Percentiles rank a stretch among this genome's conserved stretches.
Evolutionary conservation across 1,284 basidiomycete species (phyloP).

Genomic region (Flammula alnicola): DNA sequence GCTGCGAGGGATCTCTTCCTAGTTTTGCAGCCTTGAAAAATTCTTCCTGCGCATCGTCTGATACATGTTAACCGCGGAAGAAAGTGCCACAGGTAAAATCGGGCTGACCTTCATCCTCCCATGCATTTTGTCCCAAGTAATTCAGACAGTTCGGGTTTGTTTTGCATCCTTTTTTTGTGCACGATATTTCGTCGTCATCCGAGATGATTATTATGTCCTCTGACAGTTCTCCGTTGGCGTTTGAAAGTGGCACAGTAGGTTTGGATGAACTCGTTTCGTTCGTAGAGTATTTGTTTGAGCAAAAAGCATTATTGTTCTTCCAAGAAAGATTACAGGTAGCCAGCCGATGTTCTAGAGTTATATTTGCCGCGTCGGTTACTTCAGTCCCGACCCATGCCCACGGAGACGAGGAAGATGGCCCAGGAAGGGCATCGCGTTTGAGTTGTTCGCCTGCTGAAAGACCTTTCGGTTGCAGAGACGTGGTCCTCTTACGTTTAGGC

Average conservation of each 20-base stretch:
- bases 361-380: slow-evolving; percentile 55
- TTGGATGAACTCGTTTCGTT: too few species aligned
- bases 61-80: slow-evolving; percentile 11
- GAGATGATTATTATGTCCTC: slow-evolving; percentile 72
- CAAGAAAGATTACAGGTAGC: slow-evolving; percentile 69
- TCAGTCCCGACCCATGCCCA: slow-evolving; percentile 84
- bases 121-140: slow-evolving; percentile 79
- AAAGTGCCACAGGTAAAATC: not conserved
- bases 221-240: slow-evolving; percentile 40
- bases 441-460: slow-evolving; percentile 63
- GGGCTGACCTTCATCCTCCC: slow-evolving; percentile 66
- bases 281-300: slow-evolving; percentile 55
- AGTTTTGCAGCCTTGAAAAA: slow-evolving; percentile 60
- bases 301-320: slow-evolving; percentile 53
- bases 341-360: slow-evolving; percentile 66
- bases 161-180: slow-evolving; percentile 69
- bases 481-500: slow-evolving; percentile 63
- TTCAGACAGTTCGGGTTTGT: slow-evolving; percentile 84
- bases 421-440: slow-evolving; percentile 56
- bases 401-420: slow-evolving; percentile 50
- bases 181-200: slow-evolving; percentile 62
- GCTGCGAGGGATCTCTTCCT: slow-evolving; percentile 55
- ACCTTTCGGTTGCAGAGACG: slow-evolving; percentile 52
- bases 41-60: slow-evolving; percentile 55
- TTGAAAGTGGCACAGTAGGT: too few species aligned